These are phyloP conservation scores for Bonia amplexicaulis DNA, from an alignment of 176 grass and related monocot species.

Conservation along the genomic window DNA sequence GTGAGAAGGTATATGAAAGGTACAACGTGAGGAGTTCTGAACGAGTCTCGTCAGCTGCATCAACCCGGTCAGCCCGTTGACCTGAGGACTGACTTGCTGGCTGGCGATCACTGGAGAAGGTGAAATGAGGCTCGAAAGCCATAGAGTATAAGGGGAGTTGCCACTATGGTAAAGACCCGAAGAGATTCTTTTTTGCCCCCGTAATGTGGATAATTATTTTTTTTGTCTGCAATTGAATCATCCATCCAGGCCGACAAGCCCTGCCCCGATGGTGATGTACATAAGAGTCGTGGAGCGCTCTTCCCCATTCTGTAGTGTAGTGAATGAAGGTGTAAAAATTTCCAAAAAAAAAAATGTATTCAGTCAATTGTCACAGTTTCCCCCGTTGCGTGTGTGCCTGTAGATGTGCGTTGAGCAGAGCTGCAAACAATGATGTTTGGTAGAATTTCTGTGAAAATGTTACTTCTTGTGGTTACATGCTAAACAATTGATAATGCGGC, in stretches of 20 bases:
- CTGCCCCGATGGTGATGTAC: neutral
- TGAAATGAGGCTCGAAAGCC: neutral
- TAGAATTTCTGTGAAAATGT: neutral
- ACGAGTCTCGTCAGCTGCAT: conserved; percentile 68
- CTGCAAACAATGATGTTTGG: neutral
- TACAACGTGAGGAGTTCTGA: conserved; percentile 83
- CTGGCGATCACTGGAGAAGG: neutral
- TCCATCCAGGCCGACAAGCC: neutral
- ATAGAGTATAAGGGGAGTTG: neutral
- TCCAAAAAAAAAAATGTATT: neutral
- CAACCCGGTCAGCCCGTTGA: conserved; percentile 57
- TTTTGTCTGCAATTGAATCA: neutral
- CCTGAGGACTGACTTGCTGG: conserved; percentile 6
- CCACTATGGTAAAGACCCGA: neutral
- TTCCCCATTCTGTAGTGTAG: neutral
- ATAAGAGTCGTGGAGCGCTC: neutral
- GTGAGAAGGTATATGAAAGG: conserved; percentile 79
- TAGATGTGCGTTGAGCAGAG: neutral
- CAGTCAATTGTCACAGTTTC: neutral
- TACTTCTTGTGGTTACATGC: too few species aligned
- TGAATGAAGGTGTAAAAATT: conserved; percentile 19
- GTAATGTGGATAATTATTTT: conserved; percentile 12
- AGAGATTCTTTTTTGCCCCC: conserved; percentile 12
- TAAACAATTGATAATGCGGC: too few species aligned
- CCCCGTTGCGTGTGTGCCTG: neutral